Base-by-base conservation (phyloP, 2,329 filamentous ascomycete genomes). In the Sclerotiophoma versabilis region DNA sequence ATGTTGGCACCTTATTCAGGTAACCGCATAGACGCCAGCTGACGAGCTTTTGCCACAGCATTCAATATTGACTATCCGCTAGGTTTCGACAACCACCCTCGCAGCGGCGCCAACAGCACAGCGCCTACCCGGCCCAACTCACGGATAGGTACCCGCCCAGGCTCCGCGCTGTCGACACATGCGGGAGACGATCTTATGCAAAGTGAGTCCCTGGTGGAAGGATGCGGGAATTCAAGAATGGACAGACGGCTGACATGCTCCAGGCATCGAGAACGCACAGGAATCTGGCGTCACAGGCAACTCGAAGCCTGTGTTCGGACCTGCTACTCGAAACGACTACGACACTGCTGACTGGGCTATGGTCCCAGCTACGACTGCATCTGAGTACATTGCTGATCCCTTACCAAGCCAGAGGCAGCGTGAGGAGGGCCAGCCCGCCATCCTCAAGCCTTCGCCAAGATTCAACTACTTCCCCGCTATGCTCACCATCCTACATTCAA, bases 401-500 rank as follows among this genome's bases (percentile, higher is more conserved):
- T 76, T 82, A 30, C 78, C 81, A 0, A 70, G 75, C 51, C 78
- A 82, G 25, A 77, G 82, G 47, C 79, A 76, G 64, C 78, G 81
- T 54, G 69, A 76, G 17, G 63, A 74, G 5, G 77, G 75, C 27
- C 77, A 83, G 58, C 86, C 85, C 12, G 80, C 80, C 14, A 84
- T 87, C 53, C 72, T 88, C 45, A 85, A 85, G 52, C 83, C 83
- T 14, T 75, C 81, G 2, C 76, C 80, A 11, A 77, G 79, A 36
- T 77, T 75, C 34, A 77, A 83, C 52, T 84, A 84, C 62, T 73
- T 87, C n/a, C 80, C 83, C 23, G 81, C 81, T 4, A 73, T 87
- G 17, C 64, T 88, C 36, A 86, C 84, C 5, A 86, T 88, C 53
- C 77, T 86, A n/a, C 83, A 86, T 64, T 78, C 81, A 17, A 86